Evolutionary conservation across 768 basidiomycete genomes (phyloP).

Genomic region (Rhodotorula paludigena): DNA sequence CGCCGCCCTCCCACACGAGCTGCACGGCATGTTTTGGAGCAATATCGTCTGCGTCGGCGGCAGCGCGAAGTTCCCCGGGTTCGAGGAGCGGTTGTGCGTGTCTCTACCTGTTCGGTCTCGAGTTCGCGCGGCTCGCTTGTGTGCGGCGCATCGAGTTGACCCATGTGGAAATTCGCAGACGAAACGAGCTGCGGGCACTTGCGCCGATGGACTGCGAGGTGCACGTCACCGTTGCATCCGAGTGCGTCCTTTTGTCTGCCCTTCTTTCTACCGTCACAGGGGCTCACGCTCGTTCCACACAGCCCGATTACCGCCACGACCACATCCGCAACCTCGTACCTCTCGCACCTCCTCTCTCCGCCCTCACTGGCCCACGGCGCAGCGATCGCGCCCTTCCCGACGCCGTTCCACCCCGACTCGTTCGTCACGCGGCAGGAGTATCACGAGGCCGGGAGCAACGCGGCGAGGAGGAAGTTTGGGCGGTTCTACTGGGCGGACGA

Average conservation of each 20-base stretch:
- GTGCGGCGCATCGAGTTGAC: conserved; percentile 34
- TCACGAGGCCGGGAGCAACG: conserved; percentile 70
- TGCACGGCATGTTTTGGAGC: conserved; percentile 91
- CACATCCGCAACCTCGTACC: conserved; percentile 16
- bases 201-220: conserved; percentile 80
- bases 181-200: conserved; percentile 67
- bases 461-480: conserved; percentile 66
- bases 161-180: conserved; percentile 55
- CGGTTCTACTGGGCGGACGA: conserved; percentile 7
- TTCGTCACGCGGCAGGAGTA: conserved; percentile 77
- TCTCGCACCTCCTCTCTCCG: conserved; percentile 7
- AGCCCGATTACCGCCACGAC: conserved; percentile 58
- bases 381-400: conserved; percentile 49
- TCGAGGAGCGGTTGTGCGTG: conserved; percentile 69
- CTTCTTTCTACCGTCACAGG: conserved; percentile 52
- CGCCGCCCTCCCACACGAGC: conserved; percentile 65
- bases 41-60: conserved; percentile 89
- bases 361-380: no score
- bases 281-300: conserved; percentile 49
- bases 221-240: conserved; percentile 62
- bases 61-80: conserved; percentile 66
- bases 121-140: no score
- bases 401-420: conserved; percentile 50
- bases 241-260: conserved; percentile 55
- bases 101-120: background rate